A percentile compares a stretch with the other conserved stretches of the same genome.
These are phyloP conservation scores for Fusarium nematophilum DNA, from an alignment of 2,329 filamentous ascomycete species.

Conservation along the genomic window DNA sequence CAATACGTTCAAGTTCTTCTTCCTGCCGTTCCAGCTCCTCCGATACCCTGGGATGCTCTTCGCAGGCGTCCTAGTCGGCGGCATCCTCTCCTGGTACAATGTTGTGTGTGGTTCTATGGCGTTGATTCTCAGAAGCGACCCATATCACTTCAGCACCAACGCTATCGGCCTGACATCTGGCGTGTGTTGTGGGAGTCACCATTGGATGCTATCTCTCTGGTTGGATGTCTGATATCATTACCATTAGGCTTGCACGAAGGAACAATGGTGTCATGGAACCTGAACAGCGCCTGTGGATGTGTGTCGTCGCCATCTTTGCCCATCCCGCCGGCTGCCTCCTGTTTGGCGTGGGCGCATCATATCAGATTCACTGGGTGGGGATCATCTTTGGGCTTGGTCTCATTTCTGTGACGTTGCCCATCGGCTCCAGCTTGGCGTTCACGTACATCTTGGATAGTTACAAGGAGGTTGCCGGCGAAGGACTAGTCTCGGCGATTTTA, in stretches of 20 bases:
- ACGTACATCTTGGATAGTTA: slow-evolving; percentile 41
- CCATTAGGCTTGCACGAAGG: slow-evolving; percentile 22
- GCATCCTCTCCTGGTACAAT: slow-evolving; percentile 30
- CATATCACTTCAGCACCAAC: slow-evolving; percentile 34
- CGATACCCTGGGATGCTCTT: slow-evolving; percentile 38
- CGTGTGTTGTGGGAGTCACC: slow-evolving; percentile 29
- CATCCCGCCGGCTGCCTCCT: slow-evolving; percentile 35
- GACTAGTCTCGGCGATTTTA: slow-evolving; percentile 32
- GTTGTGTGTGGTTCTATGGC: slow-evolving; percentile 29
- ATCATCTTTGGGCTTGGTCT: slow-evolving; percentile 32
- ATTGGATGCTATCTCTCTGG: slow-evolving; percentile 37
- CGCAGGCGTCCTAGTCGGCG: slow-evolving; percentile 36
- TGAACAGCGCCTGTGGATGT: slow-evolving; percentile 36
- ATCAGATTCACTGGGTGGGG: slow-evolving; percentile 34
- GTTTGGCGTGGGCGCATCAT: slow-evolving; percentile 33
- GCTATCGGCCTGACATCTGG: slow-evolving; percentile 28
- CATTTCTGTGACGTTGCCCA: slow-evolving; percentile 33
- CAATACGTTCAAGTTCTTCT: slow-evolving; percentile 34
- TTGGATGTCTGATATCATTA: slow-evolving; percentile 26
- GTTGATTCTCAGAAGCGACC: slow-evolving; percentile 28
- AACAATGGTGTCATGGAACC: slow-evolving; percentile 36
- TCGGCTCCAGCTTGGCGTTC: slow-evolving; percentile 34
- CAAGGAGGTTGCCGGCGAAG: slow-evolving; percentile 37
- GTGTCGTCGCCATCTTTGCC: slow-evolving; percentile 20
- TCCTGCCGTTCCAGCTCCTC: slow-evolving; percentile 23